These are phyloP conservation scores for Pontederia paniculata DNA, from an alignment of 176 grass and related monocot genomes.

Conservation along the genomic window DNA sequence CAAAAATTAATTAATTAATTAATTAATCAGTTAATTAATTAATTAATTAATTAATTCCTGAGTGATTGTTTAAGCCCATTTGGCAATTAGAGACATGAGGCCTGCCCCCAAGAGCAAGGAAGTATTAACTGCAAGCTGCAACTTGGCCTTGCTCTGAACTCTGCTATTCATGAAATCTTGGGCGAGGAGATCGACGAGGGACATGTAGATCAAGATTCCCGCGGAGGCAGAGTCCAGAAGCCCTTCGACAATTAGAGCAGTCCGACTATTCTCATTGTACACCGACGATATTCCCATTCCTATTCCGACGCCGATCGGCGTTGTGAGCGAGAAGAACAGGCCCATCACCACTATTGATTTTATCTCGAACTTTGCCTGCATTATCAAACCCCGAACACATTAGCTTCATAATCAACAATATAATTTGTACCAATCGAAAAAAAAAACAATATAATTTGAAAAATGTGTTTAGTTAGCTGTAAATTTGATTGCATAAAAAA, in stretches of 20 bases:
- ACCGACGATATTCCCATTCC: constrained; percentile 49
- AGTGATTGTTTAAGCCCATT: constrained; percentile 49
- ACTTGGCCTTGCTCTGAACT: constrained; percentile 34
- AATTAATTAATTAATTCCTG: too few relatives aligned
- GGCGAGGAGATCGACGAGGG: constrained; percentile 44
- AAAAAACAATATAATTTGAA: too few relatives aligned
- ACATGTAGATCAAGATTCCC: constrained; percentile 67
- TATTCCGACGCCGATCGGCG: constrained; percentile 41
- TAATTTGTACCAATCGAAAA: too few relatives aligned
- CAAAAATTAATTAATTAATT: too few relatives aligned
- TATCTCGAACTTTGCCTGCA: constrained; percentile 38
- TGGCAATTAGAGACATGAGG: constrained; percentile 19
- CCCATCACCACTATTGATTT: constrained; percentile 26
- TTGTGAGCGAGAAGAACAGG: constrained; percentile 59
- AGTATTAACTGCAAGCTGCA: constrained; percentile 35
- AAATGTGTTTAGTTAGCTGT: too few relatives aligned
- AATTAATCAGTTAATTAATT: too few relatives aligned
- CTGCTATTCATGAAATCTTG: constrained; percentile 52
- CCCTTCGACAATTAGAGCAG: constrained; percentile 47
- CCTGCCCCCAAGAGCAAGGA: background rate
- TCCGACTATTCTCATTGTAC: constrained; percentile 55
- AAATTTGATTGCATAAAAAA: too few relatives aligned
- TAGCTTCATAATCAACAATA: too few relatives aligned
- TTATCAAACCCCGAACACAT: too few relatives aligned
- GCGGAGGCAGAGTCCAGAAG: constrained; percentile 24